Conservation (phyloP, 2,329 filamentous ascomycete genomes). For the Calonectria pteridis region DNA sequence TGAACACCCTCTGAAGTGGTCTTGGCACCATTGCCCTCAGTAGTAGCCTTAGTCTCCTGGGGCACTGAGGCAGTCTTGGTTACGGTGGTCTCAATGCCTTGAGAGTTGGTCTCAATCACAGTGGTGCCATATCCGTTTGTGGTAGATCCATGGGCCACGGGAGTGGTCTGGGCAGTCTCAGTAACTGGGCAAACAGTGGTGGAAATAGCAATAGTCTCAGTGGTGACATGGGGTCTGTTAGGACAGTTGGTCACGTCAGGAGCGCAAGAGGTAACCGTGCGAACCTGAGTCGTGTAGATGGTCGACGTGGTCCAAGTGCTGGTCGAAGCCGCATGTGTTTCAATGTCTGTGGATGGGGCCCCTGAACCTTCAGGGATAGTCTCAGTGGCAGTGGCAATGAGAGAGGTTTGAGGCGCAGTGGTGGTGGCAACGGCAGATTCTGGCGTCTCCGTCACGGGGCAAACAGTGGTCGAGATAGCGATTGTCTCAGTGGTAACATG, state of each 20-base stretch:
- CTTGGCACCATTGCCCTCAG: neutral
- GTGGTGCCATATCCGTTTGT: neutral
- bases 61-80: neutral
- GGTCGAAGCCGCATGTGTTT: neutral
- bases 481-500: conserved; percentile 47
- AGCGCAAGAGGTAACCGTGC: conserved; percentile 37
- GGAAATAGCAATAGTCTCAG: neutral
- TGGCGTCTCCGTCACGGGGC: neutral
- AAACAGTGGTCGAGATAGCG: conserved; percentile 3
- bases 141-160: neutral
- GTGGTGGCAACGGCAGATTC: neutral
- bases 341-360: neutral
- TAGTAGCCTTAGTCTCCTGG: neutral
- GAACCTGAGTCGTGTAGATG: neutral
- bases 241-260: conserved; percentile 40
- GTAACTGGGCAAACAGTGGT: conserved; percentile 2
- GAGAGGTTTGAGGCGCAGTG: neutral
- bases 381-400: neutral
- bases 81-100: neutral
- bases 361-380: neutral
- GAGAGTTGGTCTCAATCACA: neutral
- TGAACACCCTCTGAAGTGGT: neutral
- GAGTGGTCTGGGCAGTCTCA: neutral
- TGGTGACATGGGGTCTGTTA: neutral
- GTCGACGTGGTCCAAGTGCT: neutral